phyloP scores from a whole-genome alignment of 441 rosid genomes.

The Pelargonium cotyledonis region DNA sequence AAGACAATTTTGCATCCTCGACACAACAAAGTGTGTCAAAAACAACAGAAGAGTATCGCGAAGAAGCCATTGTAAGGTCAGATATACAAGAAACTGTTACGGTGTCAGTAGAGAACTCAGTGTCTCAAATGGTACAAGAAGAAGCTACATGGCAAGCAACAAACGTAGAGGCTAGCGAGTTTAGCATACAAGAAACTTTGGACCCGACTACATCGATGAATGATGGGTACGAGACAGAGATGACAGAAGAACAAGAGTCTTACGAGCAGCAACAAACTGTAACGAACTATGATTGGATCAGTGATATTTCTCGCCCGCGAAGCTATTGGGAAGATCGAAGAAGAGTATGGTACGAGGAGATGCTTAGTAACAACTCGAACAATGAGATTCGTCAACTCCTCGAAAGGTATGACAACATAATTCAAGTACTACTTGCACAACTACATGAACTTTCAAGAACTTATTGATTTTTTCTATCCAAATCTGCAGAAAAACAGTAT shows the following conservation, averaged over 20 bases:
- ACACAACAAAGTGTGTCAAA: background rate
- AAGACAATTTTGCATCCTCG: background rate
- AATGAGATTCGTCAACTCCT: slow-evolving; percentile 59
- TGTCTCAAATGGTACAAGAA: background rate
- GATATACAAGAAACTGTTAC: slow-evolving; percentile 1
- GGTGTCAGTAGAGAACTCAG: background rate
- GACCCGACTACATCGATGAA: slow-evolving; percentile 5
- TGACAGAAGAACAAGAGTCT: slow-evolving; percentile 9
- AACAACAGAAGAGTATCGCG: slow-evolving; percentile 17
- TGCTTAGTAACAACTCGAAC: slow-evolving; percentile 42
- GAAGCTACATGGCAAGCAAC: slow-evolving; percentile 16
- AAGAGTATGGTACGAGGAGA: slow-evolving; percentile 62
- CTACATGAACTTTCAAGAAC: background rate
- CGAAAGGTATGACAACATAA: slow-evolving; percentile 44
- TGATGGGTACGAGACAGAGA: slow-evolving; percentile 11
- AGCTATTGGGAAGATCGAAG: slow-evolving; percentile 84
- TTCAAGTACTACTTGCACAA: background rate
- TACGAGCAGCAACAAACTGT: slow-evolving; percentile 13
- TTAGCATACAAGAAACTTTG: slow-evolving; percentile 20
- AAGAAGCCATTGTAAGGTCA: slow-evolving; percentile 13
- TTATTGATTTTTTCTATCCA: background rate
- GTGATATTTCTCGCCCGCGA: slow-evolving; percentile 65
- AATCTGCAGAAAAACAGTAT: slow-evolving; percentile 62
- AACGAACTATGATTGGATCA: slow-evolving; percentile 49
- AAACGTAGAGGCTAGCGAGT: slow-evolving; percentile 7